phyloP scores from a whole-genome alignment of 2,329 filamentous ascomycete species.

The Coniochaeta sp. region DNA sequence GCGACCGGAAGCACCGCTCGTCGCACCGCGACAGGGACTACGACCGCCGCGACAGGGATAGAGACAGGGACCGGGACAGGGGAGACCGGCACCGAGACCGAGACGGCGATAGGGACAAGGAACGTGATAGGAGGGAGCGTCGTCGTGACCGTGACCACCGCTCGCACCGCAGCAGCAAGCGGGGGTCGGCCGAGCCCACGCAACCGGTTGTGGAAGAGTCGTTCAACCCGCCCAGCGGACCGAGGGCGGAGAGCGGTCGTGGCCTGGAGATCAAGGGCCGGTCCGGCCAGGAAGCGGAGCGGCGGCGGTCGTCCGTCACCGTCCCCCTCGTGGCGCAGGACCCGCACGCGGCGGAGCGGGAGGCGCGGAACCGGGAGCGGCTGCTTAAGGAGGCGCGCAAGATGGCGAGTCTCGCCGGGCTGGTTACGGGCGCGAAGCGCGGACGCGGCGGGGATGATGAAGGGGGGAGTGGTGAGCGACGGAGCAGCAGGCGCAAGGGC shows the following conservation, averaged over 20 bases:
- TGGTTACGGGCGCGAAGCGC: constrained; percentile 40
- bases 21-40: constrained; percentile 23
- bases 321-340: constrained; percentile 28
- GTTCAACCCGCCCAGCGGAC: constrained; percentile 35
- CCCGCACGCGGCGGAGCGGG: constrained; percentile 63
- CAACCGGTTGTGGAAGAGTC: constrained; percentile 27
- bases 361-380: constrained; percentile 58
- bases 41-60: background rate
- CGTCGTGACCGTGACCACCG: constrained; percentile 18
- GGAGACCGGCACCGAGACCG: constrained; percentile 17
- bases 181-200: constrained; percentile 18
- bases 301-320: constrained; percentile 26
- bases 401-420: constrained; percentile 45
- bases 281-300: constrained; percentile 12
- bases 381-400: constrained; percentile 62
- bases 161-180: constrained; percentile 23
- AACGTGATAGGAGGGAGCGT: too few species aligned
- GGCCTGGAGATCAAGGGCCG: constrained; percentile 31
- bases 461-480: constrained; percentile 14
- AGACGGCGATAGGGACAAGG: constrained; percentile 27
- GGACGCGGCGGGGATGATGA: constrained; percentile 33
- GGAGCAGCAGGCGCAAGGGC: constrained; percentile 36
- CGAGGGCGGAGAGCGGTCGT: constrained; percentile 20
- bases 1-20: constrained; percentile 13
- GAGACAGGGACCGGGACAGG: constrained; percentile 19